Evolutionary conservation across 257 asterid genomes (phyloP).

Genomic region (Osmanthus fragrans): DNA sequence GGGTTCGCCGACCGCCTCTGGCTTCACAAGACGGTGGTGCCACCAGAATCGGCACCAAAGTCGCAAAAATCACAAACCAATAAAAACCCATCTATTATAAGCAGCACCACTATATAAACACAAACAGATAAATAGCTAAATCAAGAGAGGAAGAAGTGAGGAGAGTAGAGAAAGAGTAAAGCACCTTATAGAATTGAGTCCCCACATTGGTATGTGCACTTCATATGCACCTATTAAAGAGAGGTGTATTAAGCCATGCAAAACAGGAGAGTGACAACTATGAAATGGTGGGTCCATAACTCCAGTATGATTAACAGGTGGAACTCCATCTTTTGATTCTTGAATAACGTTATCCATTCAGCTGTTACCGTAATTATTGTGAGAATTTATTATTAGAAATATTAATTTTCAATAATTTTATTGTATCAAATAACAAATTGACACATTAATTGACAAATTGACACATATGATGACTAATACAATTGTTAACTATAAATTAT

Average conservation of each 20-base stretch:
- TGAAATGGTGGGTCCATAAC: constrained; percentile 27
- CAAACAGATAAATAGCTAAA: not conserved
- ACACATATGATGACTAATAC: no score
- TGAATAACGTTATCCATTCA: no score
- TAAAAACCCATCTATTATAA: constrained; percentile 38
- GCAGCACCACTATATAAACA: not conserved
- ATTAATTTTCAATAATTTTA: no score
- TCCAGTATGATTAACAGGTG: constrained; percentile 20
- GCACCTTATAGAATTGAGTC: not conserved
- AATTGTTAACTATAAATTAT: no score
- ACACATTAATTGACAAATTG: no score
- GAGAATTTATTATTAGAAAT: no score
- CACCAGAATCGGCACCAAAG: constrained; percentile 35
- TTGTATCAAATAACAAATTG: no score
- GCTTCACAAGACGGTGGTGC: constrained; percentile 28
- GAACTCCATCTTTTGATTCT: not conserved
- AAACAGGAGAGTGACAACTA: constrained; percentile 54
- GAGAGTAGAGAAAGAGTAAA: not conserved
- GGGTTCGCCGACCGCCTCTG: constrained; percentile 25
- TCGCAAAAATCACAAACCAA: constrained; percentile 11
- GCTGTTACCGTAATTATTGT: no score
- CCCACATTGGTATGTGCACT: not conserved
- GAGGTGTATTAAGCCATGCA: constrained; percentile 58
- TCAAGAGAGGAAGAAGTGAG: not conserved
- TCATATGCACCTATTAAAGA: not conserved